Conservation (phyloP, 1,284 basidiomycete species). For the Filobasidium uniguttulatum region DNA sequence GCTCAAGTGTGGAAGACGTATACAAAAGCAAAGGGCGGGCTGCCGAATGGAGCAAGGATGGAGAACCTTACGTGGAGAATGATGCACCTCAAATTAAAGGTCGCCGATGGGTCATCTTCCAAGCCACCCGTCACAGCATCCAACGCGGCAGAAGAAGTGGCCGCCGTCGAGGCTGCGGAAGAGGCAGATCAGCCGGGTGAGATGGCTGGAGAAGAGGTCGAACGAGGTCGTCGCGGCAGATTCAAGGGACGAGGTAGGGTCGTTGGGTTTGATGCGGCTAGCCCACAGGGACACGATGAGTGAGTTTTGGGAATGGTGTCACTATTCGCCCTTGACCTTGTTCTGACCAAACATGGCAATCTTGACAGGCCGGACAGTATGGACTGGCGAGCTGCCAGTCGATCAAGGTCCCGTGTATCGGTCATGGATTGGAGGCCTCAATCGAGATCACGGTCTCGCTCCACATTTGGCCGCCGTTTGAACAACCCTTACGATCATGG, state of each 20-base stretch:
- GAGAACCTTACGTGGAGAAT: constrained; percentile 96
- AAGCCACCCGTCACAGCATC: constrained; percentile 13
- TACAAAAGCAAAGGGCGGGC: constrained; percentile 66
- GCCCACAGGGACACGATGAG: constrained; percentile 17
- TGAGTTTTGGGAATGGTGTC: constrained; percentile 5
- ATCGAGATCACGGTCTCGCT: constrained; percentile 37
- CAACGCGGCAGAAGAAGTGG: constrained; percentile 28
- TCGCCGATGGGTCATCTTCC: constrained; percentile 44
- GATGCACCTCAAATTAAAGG: constrained; percentile 88
- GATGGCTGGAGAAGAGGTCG: constrained; percentile 22
- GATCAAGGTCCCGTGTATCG: constrained; percentile 79
- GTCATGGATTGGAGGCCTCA: constrained; percentile 40
- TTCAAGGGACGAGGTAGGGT: constrained; percentile 39
- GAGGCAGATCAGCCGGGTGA: constrained; percentile 14
- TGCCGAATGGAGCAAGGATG: constrained; percentile 88
- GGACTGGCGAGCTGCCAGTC: constrained; percentile 87
- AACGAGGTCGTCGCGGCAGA: constrained; percentile 48
- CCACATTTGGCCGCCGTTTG: constrained; percentile 26
- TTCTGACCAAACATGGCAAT: background rate
- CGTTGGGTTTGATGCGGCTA: constrained; percentile 37
- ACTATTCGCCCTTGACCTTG: background rate
- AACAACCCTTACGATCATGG: constrained; percentile 34
- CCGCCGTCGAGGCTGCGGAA: constrained; percentile 16
- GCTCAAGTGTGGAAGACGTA: constrained; percentile 97
- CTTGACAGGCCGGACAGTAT: constrained; percentile 44